Evolutionary conservation across 2,329 filamentous ascomycete species (phyloP), one percentile per base, ranked within the genome.

Genomic region (Aplosporella prunicola): DNA sequence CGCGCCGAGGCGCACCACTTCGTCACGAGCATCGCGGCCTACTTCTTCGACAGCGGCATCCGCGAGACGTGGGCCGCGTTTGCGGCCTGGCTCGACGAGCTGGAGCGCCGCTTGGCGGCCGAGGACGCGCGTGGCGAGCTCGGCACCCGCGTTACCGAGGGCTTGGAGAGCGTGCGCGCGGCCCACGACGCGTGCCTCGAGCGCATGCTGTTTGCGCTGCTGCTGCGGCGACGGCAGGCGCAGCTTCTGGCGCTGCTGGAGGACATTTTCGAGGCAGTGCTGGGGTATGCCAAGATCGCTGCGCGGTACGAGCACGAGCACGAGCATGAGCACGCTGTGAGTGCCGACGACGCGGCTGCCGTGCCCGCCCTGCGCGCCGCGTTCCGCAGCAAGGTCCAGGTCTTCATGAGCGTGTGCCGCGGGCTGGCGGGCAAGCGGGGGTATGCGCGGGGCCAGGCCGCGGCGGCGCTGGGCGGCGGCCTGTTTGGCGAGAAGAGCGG

Each of bases 31-130:
- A 59, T 95, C 1, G 74, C 78, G 25, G 73, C 78, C 1, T 91
- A 95, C 52, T 82, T 88, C 49, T 80, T 93, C 45, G 83, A 89
- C 41, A 73, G 77, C 1, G 87, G 81, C 2, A 78, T 96, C 34
- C 72, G 72, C 6, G 68, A 71, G 11, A 76, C 80, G 0, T 96
- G 89, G 88, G 64, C 63, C 15, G 63, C 66, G 0, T 89, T 95
- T 43, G 74, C 82, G 32, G 52, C 53, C 0, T 80, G 76, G 46
- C 64, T 95, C 0, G 66, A 76, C 17, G 66, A 63, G 7, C 68
- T 91, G 10, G 73, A 89, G 55, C 51, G 51, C 2, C 66, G 68
- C 13, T 61, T 89, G 0, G 58, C 51, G 1, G 64, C 52, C 10
- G 58, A 60, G 46, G 56, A 60, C 24, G 43, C 40, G 5, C 53